Conservation (phyloP, 306 rosid genomes). For the Ochetophila trinervis region DNA sequence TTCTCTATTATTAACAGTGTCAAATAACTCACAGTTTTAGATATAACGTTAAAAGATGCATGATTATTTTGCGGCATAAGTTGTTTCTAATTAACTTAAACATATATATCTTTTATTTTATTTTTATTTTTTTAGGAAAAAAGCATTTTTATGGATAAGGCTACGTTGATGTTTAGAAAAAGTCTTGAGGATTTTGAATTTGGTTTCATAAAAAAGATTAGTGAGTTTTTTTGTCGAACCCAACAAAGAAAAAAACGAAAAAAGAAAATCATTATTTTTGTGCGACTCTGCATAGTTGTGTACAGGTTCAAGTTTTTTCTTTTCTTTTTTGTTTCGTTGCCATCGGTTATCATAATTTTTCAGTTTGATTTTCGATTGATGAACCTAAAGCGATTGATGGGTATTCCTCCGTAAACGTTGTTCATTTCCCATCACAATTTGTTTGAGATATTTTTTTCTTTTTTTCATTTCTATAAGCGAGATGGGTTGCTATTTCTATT, state of each 20-base stretch:
- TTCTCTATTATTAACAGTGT: too few relatives aligned
- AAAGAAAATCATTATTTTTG: background rate
- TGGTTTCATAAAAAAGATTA: too few relatives aligned
- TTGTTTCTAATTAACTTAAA: too few relatives aligned
- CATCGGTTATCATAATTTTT: background rate
- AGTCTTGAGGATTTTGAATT: too few relatives aligned
- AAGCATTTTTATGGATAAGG: too few relatives aligned
- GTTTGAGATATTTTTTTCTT: slow-evolving; percentile 34
- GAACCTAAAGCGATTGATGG: slow-evolving; percentile 23
- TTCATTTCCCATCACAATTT: slow-evolving; percentile 20
- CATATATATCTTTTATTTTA: too few relatives aligned
- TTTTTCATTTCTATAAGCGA: slow-evolving; percentile 6
- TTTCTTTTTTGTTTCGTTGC: background rate
- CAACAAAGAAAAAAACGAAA: background rate
- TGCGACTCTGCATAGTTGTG: background rate
- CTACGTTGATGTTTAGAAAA: too few relatives aligned
- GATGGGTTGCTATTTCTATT: background rate
- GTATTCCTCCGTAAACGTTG: slow-evolving; percentile 9
- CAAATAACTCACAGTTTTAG: too few relatives aligned
- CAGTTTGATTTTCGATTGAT: background rate
- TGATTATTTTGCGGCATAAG: too few relatives aligned
- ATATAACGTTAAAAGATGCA: too few relatives aligned
- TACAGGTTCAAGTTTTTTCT: background rate
- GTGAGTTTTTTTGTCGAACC: background rate
- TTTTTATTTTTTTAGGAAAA: too few relatives aligned